phyloP scores from a whole-genome alignment of 176 grass and related monocot genomes.

The Leersia perrieri region DNA sequence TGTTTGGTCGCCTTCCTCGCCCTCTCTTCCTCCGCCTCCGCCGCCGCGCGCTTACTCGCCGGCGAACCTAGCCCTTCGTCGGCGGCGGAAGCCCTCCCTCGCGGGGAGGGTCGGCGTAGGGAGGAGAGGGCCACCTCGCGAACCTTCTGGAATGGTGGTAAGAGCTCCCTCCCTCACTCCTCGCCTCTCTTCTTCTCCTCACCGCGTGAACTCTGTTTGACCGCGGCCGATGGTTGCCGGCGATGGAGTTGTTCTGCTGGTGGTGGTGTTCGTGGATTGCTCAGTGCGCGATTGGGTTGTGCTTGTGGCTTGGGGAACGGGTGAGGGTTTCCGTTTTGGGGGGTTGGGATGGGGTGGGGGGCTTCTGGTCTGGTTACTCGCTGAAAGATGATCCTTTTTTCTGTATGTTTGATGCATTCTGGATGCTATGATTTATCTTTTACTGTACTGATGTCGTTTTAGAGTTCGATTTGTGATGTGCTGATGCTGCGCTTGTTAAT shows the following conservation, averaged over 20 bases:
- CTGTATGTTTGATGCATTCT: background rate
- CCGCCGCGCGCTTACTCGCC: background rate
- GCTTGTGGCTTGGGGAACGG: no score
- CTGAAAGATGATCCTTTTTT: background rate
- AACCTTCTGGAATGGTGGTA: constrained; percentile 33
- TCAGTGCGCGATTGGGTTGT: background rate
- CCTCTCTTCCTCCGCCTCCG: background rate
- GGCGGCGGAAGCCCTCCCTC: background rate
- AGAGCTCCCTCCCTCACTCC: background rate
- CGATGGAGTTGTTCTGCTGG: background rate
- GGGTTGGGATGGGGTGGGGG: no score
- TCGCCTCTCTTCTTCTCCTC: background rate
- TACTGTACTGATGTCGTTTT: background rate
- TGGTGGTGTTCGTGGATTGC: background rate
- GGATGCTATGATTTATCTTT: background rate
- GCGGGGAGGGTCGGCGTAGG: background rate
- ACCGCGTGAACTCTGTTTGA: background rate
- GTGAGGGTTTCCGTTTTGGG: background rate
- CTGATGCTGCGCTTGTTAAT: no score
- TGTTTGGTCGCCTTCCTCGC: background rate
- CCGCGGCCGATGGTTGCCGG: background rate
- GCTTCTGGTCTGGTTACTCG: background rate
- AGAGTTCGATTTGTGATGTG: no score
- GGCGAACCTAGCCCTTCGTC: no score
- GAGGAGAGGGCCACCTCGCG: background rate